Evolutionary conservation across 345 rosid genomes (phyloP).

Genomic region (Populus nigra): DNA sequence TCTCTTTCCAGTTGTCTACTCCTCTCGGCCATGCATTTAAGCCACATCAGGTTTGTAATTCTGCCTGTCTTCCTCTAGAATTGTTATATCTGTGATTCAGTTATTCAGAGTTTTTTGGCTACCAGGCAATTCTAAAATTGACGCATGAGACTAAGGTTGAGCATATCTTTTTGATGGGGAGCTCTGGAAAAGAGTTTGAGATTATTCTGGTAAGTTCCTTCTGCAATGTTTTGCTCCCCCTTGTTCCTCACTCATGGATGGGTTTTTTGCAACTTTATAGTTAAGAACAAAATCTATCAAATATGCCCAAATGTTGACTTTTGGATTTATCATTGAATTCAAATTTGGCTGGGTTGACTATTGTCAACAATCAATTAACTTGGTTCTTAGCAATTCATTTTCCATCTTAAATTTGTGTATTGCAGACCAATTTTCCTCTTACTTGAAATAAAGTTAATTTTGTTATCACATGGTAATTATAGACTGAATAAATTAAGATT

Average conservation of each 20-base stretch:
- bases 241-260: not conserved
- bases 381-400: not conserved
- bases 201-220: constrained; percentile 66
- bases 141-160: constrained; percentile 84
- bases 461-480: not conserved
- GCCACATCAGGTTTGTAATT: constrained; percentile 84
- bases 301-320: not conserved
- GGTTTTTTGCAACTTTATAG: not conserved
- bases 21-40: constrained; percentile 65
- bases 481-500: not conserved
- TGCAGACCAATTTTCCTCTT: not conserved
- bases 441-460: not conserved
- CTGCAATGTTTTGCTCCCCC: not conserved
- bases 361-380: not conserved
- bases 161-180: constrained; percentile 72
- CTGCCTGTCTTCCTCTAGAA: constrained; percentile 4
- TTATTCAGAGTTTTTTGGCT: constrained; percentile 31
- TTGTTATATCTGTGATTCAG: not conserved
- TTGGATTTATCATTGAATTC: not conserved
- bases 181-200: constrained; percentile 72
- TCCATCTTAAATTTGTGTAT: not conserved
- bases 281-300: not conserved
- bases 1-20: constrained; percentile 67
- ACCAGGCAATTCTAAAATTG: constrained; percentile 89
- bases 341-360: not conserved